Evolutionary conservation across 2,329 filamentous ascomycete species (phyloP).

Genomic region (Calonectria pseudoreteaudii): DNA sequence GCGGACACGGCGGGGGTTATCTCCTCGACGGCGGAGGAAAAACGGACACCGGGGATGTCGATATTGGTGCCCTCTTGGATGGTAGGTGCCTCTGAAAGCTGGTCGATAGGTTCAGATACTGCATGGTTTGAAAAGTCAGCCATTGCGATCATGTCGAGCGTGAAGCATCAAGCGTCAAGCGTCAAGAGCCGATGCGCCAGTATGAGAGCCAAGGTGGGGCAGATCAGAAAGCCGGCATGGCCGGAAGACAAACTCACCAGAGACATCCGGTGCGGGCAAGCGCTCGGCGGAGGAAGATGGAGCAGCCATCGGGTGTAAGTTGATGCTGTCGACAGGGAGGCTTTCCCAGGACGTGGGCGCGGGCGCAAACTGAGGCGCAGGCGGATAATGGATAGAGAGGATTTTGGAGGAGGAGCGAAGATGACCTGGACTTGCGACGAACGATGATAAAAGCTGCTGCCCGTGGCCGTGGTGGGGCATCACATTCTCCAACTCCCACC

Average conservation of each 20-base stretch:
- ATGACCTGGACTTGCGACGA: constrained; percentile 39
- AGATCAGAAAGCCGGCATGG: constrained; percentile 37
- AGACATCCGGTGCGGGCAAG: constrained; percentile 32
- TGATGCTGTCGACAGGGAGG: constrained; percentile 26
- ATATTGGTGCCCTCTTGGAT: constrained; percentile 22
- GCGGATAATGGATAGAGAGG: constrained; percentile 27
- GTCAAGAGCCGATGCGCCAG: constrained; percentile 25
- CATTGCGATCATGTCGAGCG: constrained; percentile 30
- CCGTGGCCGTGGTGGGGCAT: constrained; percentile 40
- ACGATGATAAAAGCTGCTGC: constrained; percentile 43
- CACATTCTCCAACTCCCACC: constrained; percentile 30
- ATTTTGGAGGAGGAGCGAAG: constrained; percentile 38
- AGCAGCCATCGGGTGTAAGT: constrained; percentile 35
- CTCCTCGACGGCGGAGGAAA: constrained; percentile 77
- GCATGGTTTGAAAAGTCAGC: constrained; percentile 28
- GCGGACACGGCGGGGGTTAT: constrained; percentile 65
- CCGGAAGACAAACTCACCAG: constrained; percentile 42
- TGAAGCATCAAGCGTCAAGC: constrained; percentile 15
- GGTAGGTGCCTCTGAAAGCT: constrained; percentile 22
- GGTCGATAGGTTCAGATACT: constrained; percentile 26
- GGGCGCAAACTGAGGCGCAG: constrained; percentile 26
- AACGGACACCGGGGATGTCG: constrained; percentile 70
- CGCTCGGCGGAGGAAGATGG: constrained; percentile 33
- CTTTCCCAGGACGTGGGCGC: constrained; percentile 25
- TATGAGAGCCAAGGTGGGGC: constrained; percentile 41